These are phyloP conservation scores for Ophiocordyceps unilateralis DNA, from an alignment of 2,329 filamentous ascomycete species.

Conservation along the genomic window DNA sequence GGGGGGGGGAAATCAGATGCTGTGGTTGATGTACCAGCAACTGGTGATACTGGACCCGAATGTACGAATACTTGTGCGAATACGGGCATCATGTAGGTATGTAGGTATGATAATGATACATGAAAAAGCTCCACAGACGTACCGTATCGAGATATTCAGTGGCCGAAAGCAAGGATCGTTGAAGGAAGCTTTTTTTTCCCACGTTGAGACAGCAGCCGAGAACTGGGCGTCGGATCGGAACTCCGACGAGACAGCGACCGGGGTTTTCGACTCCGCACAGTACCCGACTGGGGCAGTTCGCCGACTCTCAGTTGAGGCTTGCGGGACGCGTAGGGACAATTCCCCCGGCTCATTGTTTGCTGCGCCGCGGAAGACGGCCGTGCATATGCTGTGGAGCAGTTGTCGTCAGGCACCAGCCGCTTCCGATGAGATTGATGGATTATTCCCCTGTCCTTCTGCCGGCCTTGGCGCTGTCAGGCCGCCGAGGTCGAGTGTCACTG, in stretches of 20 bases:
- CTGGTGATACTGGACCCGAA: no score
- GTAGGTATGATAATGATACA: neutral
- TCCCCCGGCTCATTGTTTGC: neutral
- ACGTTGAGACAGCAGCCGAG: neutral
- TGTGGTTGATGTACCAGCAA: no score
- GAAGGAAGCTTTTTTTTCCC: no score
- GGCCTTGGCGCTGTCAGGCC: neutral
- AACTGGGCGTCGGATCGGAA: no score
- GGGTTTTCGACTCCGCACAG: neutral
- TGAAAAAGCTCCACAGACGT: neutral
- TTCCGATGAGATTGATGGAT: neutral
- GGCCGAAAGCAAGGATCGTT: neutral
- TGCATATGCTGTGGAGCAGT: neutral
- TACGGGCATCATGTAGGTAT: neutral
- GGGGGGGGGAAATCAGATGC: no score
- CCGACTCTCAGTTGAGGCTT: neutral
- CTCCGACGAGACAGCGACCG: no score
- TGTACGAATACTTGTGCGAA: no score
- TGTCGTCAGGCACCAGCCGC: neutral
- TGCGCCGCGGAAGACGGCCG: neutral
- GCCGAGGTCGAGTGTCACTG: no score
- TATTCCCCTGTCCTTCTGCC: no score
- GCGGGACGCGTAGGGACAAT: neutral
- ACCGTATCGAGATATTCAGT: neutral
- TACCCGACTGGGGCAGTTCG: neutral